Evolutionary conservation across 129 eudicot genomes (phyloP), one percentile per base, ranked within the genome.

Genomic region (Chrysanthemum seticuspe): DNA sequence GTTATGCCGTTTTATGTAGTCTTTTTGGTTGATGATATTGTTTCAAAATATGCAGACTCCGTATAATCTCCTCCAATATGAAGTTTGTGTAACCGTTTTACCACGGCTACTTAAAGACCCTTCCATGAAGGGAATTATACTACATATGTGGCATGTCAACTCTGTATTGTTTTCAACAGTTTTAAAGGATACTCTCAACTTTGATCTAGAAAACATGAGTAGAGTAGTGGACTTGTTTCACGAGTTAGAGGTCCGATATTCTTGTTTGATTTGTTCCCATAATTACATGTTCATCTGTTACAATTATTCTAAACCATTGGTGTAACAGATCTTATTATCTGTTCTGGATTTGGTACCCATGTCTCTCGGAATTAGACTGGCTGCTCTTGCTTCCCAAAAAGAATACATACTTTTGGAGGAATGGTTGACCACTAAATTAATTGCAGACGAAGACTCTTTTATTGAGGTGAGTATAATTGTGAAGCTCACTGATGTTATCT

Each of bases 61-160:
- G 21, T 85, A 81, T 77, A 85, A 85, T 79, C 94, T 85, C 73
- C 80, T 90, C 54, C 94, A 85, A 55, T 31, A 31, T 75, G 97
- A 90, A 74, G 81, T 90, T 49, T 75, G 80, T 47, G 71, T 85
- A 18, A 23, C 60, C 56, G 88, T 83, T 51, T 79, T 90, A 56
- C 94, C 89, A 4, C 13, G 44, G 76, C 34, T 84, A 61, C 75
- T 90, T 5, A 69, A 67, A 49, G 83, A 59, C 69, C 19, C 83
- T 31, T 59, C 82, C 4, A 70, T 65, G 31, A 74, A 31, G 62
- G 65, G 81, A 65, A 53, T 68, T 36, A 31, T 85, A 54, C 88
- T 74, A 58, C 79, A 79, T 48, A 54, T 90, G 16, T 90, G 88
- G 93, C 81, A 79, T 58, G 83, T 73, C 70, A 90, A 87, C 56